Evolutionary conservation across 495 filamentous ascomycete genomes (phyloP).

Genomic region (Annulohypoxylon bovei): DNA sequence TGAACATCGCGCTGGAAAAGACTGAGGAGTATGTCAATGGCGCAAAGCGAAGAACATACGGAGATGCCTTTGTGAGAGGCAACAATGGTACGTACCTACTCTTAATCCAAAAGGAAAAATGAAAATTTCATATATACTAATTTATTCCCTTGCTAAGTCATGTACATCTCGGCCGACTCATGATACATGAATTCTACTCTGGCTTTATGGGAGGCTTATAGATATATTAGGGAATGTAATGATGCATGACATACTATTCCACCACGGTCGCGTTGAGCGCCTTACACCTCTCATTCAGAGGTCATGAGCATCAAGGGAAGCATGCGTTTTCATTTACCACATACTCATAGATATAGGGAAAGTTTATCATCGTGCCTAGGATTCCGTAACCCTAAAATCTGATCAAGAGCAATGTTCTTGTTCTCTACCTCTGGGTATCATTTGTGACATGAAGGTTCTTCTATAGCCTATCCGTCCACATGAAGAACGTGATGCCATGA

Average conservation of each 20-base stretch:
- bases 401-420: constrained; percentile 8
- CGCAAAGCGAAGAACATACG: constrained; percentile 79
- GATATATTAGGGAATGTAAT: neutral
- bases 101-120: neutral
- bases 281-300: neutral
- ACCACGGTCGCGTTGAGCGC: neutral
- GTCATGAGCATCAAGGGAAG: neutral
- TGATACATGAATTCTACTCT: neutral
- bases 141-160: constrained; percentile 56
- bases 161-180: constrained; percentile 80
- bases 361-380: neutral
- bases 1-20: constrained; percentile 98
- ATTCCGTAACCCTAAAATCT: neutral
- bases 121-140: constrained; percentile 3
- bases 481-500: constrained; percentile 63
- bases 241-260: neutral
- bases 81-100: constrained; percentile 79
- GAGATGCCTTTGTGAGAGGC: constrained; percentile 94
- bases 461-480: constrained; percentile 61
- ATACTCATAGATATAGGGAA: neutral
- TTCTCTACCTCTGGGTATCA: constrained; percentile 3
- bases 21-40: constrained; percentile 92
- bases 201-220: neutral
- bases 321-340: neutral
- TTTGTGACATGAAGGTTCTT: neutral